Percentiles rank a stretch among this genome's conserved stretches.
phyloP scores from a whole-genome alignment of 257 asterid genomes.

The Anisodus acutangulus region DNA sequence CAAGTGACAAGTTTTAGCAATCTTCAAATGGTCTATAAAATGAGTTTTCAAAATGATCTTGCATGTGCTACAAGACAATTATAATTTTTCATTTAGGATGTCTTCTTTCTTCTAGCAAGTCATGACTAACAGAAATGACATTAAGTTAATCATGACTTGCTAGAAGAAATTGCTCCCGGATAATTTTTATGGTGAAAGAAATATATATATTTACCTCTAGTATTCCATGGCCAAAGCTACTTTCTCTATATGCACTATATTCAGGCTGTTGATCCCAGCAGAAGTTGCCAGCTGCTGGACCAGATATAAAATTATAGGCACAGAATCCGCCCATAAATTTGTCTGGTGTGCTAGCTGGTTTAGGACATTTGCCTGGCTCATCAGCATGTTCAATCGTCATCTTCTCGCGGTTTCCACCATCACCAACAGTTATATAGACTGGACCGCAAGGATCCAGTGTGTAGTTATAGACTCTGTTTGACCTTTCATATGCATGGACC shows the following conservation, averaged over 20 bases:
- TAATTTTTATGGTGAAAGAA: background rate
- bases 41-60: background rate
- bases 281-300: conserved; percentile 87
- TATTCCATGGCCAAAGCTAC: conserved; percentile 94
- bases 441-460: conserved; percentile 88
- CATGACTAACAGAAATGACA: too few relatives aligned
- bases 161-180: background rate
- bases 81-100: background rate
- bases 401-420: conserved; percentile 93
- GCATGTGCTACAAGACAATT: background rate
- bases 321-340: conserved; percentile 84
- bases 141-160: too few relatives aligned
- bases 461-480: conserved; percentile 90
- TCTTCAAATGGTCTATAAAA: background rate
- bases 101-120: too few relatives aligned
- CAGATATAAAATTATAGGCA: conserved; percentile 76
- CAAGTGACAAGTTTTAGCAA: background rate
- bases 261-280: conserved; percentile 96
- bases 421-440: conserved; percentile 79
- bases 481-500: conserved; percentile 98
- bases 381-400: conserved; percentile 76
- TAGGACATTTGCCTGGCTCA: conserved; percentile 77
- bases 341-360: conserved; percentile 74
- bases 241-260: conserved; percentile 84
- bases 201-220: conserved; percentile 59